These are phyloP conservation scores for Cucurbita pepo DNA, from an alignment of 306 rosid species.

Conservation along the genomic window DNA sequence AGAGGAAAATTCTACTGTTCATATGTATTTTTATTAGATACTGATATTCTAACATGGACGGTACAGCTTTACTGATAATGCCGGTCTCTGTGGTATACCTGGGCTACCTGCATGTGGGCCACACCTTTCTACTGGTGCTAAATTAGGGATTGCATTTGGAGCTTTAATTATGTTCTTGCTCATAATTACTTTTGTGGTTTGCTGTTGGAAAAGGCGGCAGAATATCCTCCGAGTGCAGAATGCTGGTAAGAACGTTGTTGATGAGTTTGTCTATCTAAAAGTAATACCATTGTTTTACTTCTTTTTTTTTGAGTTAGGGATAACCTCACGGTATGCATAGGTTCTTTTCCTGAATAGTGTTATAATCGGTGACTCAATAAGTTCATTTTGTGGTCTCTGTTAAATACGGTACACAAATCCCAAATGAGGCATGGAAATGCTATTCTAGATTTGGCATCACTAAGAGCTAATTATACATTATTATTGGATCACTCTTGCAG, in stretches of 20 bases:
- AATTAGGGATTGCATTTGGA: conserved; percentile 68
- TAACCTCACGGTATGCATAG: neutral
- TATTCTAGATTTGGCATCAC: neutral
- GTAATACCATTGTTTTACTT: neutral
- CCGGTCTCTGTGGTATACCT: conserved; percentile 85
- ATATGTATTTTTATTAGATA: neutral
- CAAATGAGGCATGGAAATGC: neutral
- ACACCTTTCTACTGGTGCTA: conserved; percentile 56
- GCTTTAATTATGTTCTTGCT: conserved; percentile 27
- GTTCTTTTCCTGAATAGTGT: neutral
- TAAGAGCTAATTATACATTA: neutral
- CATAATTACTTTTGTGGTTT: conserved; percentile 40
- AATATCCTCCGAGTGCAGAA: conserved; percentile 63
- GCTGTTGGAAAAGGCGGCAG: conserved; percentile 85
- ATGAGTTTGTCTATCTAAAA: neutral
- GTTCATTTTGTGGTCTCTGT: neutral
- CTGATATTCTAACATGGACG: conserved; percentile 1
- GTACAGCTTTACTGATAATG: conserved; percentile 86
- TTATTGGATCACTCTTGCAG: conserved; percentile 21
- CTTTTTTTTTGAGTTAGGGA: neutral
- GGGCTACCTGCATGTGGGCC: conserved; percentile 68
- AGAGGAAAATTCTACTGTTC: neutral
- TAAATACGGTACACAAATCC: neutral
- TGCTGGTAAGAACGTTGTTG: conserved; percentile 38
- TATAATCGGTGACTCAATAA: neutral